These are phyloP conservation scores for Euptelea pleiosperma DNA, from an alignment of 164 flowering plant genomes.

Conservation along the genomic window DNA sequence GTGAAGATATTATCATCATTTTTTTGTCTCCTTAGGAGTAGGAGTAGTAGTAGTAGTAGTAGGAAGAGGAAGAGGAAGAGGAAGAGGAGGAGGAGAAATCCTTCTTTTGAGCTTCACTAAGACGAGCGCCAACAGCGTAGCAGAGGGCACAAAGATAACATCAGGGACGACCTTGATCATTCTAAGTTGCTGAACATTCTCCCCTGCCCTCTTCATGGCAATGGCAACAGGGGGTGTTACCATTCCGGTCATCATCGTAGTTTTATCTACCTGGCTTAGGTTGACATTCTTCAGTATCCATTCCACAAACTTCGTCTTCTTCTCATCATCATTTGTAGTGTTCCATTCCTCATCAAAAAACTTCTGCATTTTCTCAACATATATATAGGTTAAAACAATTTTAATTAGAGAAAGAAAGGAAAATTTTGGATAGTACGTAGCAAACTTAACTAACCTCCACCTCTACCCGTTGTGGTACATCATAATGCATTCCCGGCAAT, in stretches of 20 bases:
- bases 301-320: slow-evolving; percentile 28
- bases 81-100: too few relatives aligned
- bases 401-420: background rate
- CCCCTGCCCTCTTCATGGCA: slow-evolving; percentile 66
- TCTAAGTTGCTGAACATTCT: slow-evolving; percentile 45
- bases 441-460: slow-evolving; percentile 36
- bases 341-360: slow-evolving; percentile 35
- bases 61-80: too few relatives aligned
- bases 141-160: slow-evolving; percentile 62
- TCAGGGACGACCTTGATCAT: slow-evolving; percentile 57
- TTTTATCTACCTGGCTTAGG: slow-evolving; percentile 37
- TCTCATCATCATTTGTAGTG: slow-evolving; percentile 14
- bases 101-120: slow-evolving; percentile 39
- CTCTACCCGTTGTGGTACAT: slow-evolving; percentile 40
- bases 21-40: background rate
- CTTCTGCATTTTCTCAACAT: slow-evolving; percentile 21
- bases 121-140: slow-evolving; percentile 47
- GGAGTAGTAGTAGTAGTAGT: too few relatives aligned
- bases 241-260: slow-evolving; percentile 43
- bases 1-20: too few relatives aligned
- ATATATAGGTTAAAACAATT: background rate
- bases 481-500: slow-evolving; percentile 72
- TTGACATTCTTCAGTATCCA: slow-evolving; percentile 40
- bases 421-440: background rate
- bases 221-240: slow-evolving; percentile 72